These are phyloP conservation scores for Blastobotrys terrestris DNA, from an alignment of 805 yeast species.

Conservation along the genomic window DNA sequence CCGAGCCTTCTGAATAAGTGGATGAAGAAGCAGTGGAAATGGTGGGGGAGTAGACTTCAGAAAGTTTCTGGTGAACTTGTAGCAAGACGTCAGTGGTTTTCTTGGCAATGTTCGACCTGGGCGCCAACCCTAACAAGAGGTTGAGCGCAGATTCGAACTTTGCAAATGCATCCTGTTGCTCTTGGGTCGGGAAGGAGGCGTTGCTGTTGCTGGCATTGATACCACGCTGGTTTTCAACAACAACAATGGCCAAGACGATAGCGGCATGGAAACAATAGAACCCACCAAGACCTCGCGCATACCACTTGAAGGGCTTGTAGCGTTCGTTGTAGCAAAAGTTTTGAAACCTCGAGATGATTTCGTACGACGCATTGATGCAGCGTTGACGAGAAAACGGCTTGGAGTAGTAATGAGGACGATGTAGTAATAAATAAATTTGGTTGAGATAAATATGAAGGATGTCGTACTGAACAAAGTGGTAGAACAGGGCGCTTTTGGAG, in stretches of 20 bases:
- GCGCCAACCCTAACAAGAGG: neutral
- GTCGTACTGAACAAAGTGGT: constrained; percentile 5
- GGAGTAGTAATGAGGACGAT: constrained; percentile 8
- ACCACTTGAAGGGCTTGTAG: constrained; percentile 4
- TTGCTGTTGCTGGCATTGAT: neutral
- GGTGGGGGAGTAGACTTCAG: neutral
- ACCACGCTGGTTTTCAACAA: neutral
- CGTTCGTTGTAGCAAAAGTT: neutral
- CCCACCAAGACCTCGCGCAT: constrained; percentile 9
- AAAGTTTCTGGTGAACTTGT: neutral
- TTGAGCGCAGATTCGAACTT: neutral
- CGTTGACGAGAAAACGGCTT: constrained; percentile 7
- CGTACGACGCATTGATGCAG: constrained; percentile 6
- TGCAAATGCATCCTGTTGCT: neutral
- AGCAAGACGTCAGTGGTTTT: neutral
- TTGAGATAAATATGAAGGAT: constrained; percentile 8
- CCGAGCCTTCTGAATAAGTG: neutral
- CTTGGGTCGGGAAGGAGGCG: neutral
- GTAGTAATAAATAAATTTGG: constrained; percentile 9
- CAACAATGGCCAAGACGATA: constrained; percentile 10
- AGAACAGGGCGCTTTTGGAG: neutral
- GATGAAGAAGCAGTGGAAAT: neutral
- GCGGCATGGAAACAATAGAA: constrained; percentile 12
- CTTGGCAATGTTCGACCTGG: neutral
- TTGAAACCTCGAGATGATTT: neutral